Conservation (phyloP, 2,329 filamentous ascomycete genomes). For the Aspergillus eucalypticola region DNA sequence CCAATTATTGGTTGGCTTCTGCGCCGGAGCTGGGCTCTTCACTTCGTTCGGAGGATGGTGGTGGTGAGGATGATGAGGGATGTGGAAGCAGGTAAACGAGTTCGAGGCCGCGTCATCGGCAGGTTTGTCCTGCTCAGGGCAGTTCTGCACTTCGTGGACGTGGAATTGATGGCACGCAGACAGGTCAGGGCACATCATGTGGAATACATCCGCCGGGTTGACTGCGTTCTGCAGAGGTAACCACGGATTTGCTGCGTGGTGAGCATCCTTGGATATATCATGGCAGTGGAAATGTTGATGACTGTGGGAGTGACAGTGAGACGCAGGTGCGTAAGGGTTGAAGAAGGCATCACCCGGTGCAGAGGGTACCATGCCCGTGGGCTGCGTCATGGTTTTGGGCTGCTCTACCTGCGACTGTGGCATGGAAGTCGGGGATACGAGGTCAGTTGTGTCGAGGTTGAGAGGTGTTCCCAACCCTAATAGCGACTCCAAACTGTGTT, state of each 20-base stretch:
- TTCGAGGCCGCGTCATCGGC: slow-evolving; percentile 24
- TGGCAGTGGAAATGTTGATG: slow-evolving; percentile 33
- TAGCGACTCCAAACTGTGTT: slow-evolving; percentile 34
- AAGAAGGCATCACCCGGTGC: slow-evolving; percentile 19
- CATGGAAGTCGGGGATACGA: slow-evolving; percentile 28
- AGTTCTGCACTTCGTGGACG: slow-evolving; percentile 21
- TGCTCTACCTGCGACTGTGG: slow-evolving; percentile 21
- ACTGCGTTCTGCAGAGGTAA: slow-evolving; percentile 32
- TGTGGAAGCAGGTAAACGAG: slow-evolving; percentile 33
- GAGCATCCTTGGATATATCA: slow-evolving; percentile 32
- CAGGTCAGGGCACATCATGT: slow-evolving; percentile 38
- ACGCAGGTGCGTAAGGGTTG: slow-evolving; percentile 21
- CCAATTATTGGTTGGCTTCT: neutral
- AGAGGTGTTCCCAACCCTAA: slow-evolving; percentile 35
- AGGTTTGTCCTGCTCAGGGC: slow-evolving; percentile 21
- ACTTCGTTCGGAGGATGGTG: slow-evolving; percentile 23
- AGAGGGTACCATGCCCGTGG: slow-evolving; percentile 18
- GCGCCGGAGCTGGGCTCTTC: neutral
- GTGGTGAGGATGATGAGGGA: slow-evolving; percentile 34
- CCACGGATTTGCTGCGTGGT: slow-evolving; percentile 20
- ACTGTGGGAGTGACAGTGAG: slow-evolving; percentile 28
- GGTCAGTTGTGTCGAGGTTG: slow-evolving; percentile 29
- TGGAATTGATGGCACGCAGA: slow-evolving; percentile 30
- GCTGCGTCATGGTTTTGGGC: slow-evolving; percentile 23
- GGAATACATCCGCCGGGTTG: slow-evolving; percentile 38